Evolutionary conservation across 2,329 filamentous ascomycete species (phyloP), one percentile per base, ranked within the genome.

Genomic region (Beauveria pseudobassiana): DNA sequence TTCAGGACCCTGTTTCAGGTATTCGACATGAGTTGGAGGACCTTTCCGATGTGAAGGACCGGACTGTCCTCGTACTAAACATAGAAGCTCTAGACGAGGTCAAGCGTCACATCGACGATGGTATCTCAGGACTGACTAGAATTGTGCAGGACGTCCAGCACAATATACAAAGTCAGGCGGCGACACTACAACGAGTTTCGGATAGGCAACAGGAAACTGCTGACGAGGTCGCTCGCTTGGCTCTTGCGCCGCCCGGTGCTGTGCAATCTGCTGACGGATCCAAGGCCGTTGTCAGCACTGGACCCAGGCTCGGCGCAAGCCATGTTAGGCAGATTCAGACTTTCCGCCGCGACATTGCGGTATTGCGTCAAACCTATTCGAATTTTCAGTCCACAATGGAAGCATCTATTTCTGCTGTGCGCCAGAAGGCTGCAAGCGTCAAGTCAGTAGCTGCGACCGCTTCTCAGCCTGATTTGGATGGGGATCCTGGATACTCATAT

Each of bases 21-120:
- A 90, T 99, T n/a, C 88, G 95, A 18, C 93, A 99, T 73, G 95
- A 99, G 76, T 78, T 99, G 26, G 95, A 99, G 73, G 95, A 99
- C 71, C 79, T 99, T 34, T 85, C 81, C 20, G 95, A 99, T 71
- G 90, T 99, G 69, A 97, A 96, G 75, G 95, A 99, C 72, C 86
- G 93, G 34, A 92, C 92, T 1, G 95, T 99, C 1, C 80, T 99
- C n/a, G 96, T 95, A 0, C 79, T 99, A 48, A 99, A 99, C 68
- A 83, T 98, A 1, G 95, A 99, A 71, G 85, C 88, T 18, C 82
- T 99, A 5, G 95, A 99, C 71, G 95, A 99, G 74, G 93, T 99
- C 43, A 98, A 98, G 76, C 87, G 87, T 54, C 95, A 98, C 71
- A 92, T 99, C 66, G 95, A 99, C 65, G 93, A 99, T 66, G 91